Evolutionary conservation across 495 filamentous ascomycete species (phyloP).

Genomic region (Chaetomium cochliodes): DNA sequence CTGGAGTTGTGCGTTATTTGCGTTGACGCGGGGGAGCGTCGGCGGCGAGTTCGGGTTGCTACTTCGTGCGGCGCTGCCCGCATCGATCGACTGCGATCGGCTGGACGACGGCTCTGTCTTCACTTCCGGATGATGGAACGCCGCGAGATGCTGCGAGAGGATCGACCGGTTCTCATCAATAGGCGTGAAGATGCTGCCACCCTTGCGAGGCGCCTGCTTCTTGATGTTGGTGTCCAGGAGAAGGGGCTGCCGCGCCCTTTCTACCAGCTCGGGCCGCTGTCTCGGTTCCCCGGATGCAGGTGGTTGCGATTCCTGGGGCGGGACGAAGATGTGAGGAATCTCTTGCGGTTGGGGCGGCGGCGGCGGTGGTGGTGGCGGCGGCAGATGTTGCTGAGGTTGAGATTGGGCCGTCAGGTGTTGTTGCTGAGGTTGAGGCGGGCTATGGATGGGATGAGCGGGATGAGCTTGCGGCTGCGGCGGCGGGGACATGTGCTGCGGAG

Average conservation of each 20-base stretch:
- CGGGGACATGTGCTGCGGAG: not conserved
- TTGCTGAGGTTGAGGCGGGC: constrained; percentile 40
- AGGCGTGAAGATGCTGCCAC: constrained; percentile 93
- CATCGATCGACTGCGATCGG: constrained; percentile 65
- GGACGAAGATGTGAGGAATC: constrained; percentile 40
- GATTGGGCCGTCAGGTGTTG: constrained; percentile 43
- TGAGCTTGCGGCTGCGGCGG: constrained; percentile 40
- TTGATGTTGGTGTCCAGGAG: constrained; percentile 57
- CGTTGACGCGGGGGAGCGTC: constrained; percentile 46
- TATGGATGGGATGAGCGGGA: constrained; percentile 31
- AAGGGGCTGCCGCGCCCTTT: constrained; percentile 39
- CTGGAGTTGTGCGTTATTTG: constrained; percentile 43
- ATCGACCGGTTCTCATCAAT: constrained; percentile 91
- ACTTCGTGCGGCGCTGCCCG: constrained; percentile 52
- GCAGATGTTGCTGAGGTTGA: constrained; percentile 43
- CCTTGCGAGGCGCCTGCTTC: constrained; percentile 70
- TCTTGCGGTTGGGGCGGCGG: constrained; percentile 42
- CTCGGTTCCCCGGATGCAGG: constrained; percentile 47
- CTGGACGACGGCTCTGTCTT: constrained; percentile 44
- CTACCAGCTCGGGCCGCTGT: constrained; percentile 45
- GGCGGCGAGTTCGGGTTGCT: constrained; percentile 50
- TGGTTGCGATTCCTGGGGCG: constrained; percentile 36
- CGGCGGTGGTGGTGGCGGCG: constrained; percentile 34
- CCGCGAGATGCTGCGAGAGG: constrained; percentile 79
- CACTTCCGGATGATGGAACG: constrained; percentile 47